Percentiles rank a stretch among this genome's conserved stretches.
Conservation (phyloP, 2,329 filamentous ascomycete species). For the Arthrinium phaeospermum region DNA sequence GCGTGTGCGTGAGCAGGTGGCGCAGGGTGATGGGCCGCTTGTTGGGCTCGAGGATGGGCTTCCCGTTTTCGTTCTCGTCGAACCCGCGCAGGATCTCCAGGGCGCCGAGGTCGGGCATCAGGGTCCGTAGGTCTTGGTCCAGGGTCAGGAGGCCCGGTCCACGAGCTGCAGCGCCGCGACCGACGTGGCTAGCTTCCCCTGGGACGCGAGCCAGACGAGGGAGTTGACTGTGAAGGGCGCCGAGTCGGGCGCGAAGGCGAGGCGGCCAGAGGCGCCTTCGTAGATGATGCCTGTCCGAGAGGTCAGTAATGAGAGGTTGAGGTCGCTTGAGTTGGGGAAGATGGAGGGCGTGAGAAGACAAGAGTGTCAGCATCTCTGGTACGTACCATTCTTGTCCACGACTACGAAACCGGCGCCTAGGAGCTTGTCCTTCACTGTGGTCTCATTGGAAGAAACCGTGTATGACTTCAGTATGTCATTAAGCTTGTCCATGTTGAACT, state of each 20-base stretch:
- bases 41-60: conserved; percentile 37
- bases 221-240: conserved; percentile 39
- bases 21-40: conserved; percentile 48
- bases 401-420: conserved; percentile 18
- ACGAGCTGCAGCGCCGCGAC: conserved; percentile 54
- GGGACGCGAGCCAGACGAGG: conserved; percentile 45
- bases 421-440: conserved; percentile 1
- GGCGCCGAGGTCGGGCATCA: conserved; percentile 49
- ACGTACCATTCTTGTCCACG: conserved; percentile 18
- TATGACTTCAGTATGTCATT: neutral
- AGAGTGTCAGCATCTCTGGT: too few species aligned
- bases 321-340: too few species aligned
- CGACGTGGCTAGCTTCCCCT: conserved; percentile 51
- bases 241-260: conserved; percentile 34
- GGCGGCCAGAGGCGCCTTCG: conserved; percentile 19
- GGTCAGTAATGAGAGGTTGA: too few species aligned
- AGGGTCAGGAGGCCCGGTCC: conserved; percentile 50
- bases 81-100: conserved; percentile 52
- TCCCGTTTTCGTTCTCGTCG: conserved; percentile 38
- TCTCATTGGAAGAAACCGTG: conserved; percentile 10
- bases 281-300: conserved; percentile 20
- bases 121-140: conserved; percentile 49
- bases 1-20: conserved; percentile 53
- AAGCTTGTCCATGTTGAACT: conserved; percentile 7
- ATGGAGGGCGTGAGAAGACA: too few species aligned